Evolutionary conservation across 495 filamentous ascomycete genomes (phyloP).

Genomic region (Thermochaetoides thermophila): DNA sequence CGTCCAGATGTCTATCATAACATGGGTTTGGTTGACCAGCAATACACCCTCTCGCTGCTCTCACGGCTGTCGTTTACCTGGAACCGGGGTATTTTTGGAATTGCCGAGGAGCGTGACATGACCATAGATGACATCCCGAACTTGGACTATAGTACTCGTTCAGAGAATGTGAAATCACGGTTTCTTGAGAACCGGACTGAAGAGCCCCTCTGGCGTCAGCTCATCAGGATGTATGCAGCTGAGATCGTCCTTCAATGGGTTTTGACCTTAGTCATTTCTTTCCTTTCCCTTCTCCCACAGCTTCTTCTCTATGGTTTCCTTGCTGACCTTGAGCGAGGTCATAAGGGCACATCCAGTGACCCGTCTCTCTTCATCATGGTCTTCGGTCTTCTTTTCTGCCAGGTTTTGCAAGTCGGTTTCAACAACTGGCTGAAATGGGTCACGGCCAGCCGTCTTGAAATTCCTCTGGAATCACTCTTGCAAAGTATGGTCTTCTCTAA

Average conservation of each 20-base stretch:
- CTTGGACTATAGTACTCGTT: constrained; percentile 27
- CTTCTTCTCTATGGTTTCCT: constrained; percentile 45
- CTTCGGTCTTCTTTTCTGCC: constrained; percentile 34
- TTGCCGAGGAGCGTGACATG: constrained; percentile 33
- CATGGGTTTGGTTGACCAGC: constrained; percentile 40
- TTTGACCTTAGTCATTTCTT: constrained; percentile 32
- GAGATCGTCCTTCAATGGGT: constrained; percentile 33
- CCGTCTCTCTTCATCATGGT: constrained; percentile 42
- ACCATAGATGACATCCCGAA: constrained; percentile 40
- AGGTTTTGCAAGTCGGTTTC: constrained; percentile 33
- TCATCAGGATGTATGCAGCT: constrained; percentile 32
- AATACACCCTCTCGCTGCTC: constrained; percentile 38
- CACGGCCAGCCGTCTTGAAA: constrained; percentile 39
- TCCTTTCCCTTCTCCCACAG: constrained; percentile 46
- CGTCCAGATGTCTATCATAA: constrained; percentile 41
- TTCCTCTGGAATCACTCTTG: constrained; percentile 44
- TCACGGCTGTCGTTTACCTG: constrained; percentile 43
- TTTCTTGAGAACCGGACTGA: constrained; percentile 29
- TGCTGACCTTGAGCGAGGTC: constrained; percentile 36
- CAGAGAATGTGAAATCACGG: constrained; percentile 22
- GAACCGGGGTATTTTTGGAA: constrained; percentile 35
- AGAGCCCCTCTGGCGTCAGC: constrained; percentile 38
- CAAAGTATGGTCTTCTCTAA: constrained; percentile 56
- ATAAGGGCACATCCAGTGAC: constrained; percentile 14
- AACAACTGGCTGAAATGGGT: constrained; percentile 46